Evolutionary conservation across 805 yeast species (phyloP).

Genomic region (Maudiozyma serrabonitensis): DNA sequence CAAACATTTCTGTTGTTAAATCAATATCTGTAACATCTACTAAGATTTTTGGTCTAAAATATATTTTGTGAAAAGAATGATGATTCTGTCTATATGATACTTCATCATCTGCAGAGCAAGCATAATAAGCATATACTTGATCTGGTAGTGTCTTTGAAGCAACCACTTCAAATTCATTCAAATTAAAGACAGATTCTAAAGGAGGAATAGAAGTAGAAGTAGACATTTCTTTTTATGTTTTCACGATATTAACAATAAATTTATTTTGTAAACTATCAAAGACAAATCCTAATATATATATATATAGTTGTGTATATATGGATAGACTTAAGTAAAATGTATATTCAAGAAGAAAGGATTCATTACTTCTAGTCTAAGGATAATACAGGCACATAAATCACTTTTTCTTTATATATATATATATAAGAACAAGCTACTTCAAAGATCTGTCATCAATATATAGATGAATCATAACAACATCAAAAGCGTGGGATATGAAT

Average conservation of each 20-base stretch:
- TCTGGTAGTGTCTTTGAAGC: slow-evolving; percentile 29
- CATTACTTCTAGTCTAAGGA: too few relatives aligned
- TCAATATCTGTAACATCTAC: slow-evolving; percentile 30
- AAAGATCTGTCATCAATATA: too few relatives aligned
- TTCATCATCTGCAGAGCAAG: slow-evolving; percentile 44
- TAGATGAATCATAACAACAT: background rate
- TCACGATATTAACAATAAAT: too few relatives aligned
- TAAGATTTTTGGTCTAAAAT: slow-evolving; percentile 38
- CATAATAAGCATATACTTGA: slow-evolving; percentile 34
- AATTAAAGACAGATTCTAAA: slow-evolving; percentile 8
- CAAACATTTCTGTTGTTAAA: slow-evolving; percentile 39
- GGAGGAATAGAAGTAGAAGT: background rate
- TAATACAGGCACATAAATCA: too few relatives aligned
- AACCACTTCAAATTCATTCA: slow-evolving; percentile 35
- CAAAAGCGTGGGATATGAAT: background rate
- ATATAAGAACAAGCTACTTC: too few relatives aligned
- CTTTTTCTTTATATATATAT: too few relatives aligned
- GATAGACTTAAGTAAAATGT: too few relatives aligned
- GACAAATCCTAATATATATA: too few relatives aligned
- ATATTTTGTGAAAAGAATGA: slow-evolving; percentile 33
- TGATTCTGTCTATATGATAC: slow-evolving; percentile 37
- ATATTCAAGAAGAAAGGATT: too few relatives aligned
- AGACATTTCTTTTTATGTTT: background rate
- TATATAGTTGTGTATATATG: too few relatives aligned
- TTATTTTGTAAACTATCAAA: too few relatives aligned